Base-by-base conservation (phyloP, 331 rosid species). In the Pyracantha coccinea region DNA sequence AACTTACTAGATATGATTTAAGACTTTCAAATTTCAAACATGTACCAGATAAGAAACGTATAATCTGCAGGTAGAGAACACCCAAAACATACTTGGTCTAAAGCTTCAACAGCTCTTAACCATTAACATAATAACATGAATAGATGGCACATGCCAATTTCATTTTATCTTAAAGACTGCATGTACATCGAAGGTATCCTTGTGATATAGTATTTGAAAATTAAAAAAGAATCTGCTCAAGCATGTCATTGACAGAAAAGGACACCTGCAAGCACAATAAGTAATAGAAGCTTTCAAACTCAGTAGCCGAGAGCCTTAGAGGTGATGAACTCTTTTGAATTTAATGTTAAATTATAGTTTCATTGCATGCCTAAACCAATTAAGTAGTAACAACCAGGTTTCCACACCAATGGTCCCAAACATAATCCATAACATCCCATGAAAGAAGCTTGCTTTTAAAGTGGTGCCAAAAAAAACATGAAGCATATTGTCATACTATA, bases 391-490 rank as follows among this genome's bases (percentile, higher is more conserved):
- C 15, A 61, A 75, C 35, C 13, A 52, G 47, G 64, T 61, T 53
- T 20, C 47, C 47, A 41, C 47, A 41, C 15, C 47, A 41, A 41
- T 58, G 63, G 57, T 77, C 21, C 82, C 66, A 69, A 59, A 77
- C 72, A 27, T 67, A 77, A 77, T 67, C 82, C 64, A 66, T 24
- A 81, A 70, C 23, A 23, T 64, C 79, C 28, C 69, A 70, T 64
- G 65, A 70, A 35, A 59, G 35, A 71, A 77, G 82, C 79, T 59
- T 59, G 52, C 53, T 54, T 29, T 67, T 44, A 67, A 74, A 24
- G 12, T 70, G 72, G 61, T 57, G 73, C 78, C 45, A 64, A 70
- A 69, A 45, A 71, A 57, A 66, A 71, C 50, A 59, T 17, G 23
- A 14, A 41, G 17, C 64, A 32, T 52, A 52, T 52, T 4, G 7